Percentiles rank a stretch among this genome's conserved stretches.
phyloP scores from a whole-genome alignment of 2,329 filamentous ascomycete species.

The Aspergillus amoenus region DNA sequence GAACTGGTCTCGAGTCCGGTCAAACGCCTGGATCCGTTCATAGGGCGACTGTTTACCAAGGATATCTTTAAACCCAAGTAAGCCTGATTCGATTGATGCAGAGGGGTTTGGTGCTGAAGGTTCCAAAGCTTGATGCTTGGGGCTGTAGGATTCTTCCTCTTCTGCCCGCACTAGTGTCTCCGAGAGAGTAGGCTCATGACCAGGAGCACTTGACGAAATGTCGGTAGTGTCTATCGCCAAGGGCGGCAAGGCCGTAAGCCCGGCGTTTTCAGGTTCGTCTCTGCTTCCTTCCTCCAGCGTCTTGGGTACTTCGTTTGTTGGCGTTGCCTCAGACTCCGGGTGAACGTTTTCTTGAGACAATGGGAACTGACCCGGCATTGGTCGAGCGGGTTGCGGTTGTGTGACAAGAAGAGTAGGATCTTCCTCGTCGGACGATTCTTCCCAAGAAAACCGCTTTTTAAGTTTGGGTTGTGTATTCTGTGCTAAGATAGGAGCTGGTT shows the following conservation, averaged over 20 bases:
- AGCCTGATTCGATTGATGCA: conserved; percentile 34
- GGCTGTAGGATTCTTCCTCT: conserved; percentile 3
- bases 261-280: conserved; percentile 25
- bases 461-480: conserved; percentile 25
- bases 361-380: conserved; percentile 23
- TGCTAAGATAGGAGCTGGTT: conserved; percentile 6
- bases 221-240: conserved; percentile 16
- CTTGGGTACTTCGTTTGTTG: conserved; percentile 7
- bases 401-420: conserved; percentile 18
- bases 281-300: conserved; percentile 9
- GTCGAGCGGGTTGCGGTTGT: conserved; percentile 15
- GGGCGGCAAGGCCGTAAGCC: conserved; percentile 33
- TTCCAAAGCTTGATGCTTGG: conserved; percentile 11
- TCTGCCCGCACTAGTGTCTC: conserved; percentile 10
- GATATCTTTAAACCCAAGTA: conserved; percentile 73
- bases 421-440: conserved; percentile 29
- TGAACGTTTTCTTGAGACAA: conserved; percentile 18
- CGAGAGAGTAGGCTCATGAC: conserved; percentile 15
- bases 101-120: conserved; percentile 14
- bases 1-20: conserved; percentile 70
- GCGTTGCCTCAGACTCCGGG: conserved; percentile 2
- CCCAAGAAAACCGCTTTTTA: conserved; percentile 47
- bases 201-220: conserved; percentile 13
- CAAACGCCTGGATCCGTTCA: conserved; percentile 72
- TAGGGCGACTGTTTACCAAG: conserved; percentile 63